Base-by-base conservation (phyloP, 192 early-diverging fungal genomes). In the Diversispora eburnea region DNA sequence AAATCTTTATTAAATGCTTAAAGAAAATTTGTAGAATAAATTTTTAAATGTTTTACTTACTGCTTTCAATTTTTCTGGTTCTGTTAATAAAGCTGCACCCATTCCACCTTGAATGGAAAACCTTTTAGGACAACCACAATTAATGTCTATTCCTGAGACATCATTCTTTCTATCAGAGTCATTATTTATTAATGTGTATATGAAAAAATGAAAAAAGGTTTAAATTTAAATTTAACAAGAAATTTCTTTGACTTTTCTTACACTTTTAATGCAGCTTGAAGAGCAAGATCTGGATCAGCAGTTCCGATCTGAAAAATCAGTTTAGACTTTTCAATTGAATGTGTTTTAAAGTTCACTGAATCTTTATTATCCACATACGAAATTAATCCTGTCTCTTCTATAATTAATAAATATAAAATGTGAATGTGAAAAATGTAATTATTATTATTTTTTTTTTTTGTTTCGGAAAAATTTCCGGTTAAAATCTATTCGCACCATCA, bases 41-140 rank as follows among this genome's bases (percentile, higher is more conserved):
- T 59, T 63, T 47, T 39, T 17, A 78, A 65, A 20, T 5, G 13
- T 9, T 9, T 19, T 51, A 62, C 77, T 70, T 77, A 92, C 87
- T 1, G 85, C 82, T 73, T 88, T 88, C 45, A 98, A 82, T 41
- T 86, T 84, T 55, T 96, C 94, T 6, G 94, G 96, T 49, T 95
- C 84, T 13, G 88, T 81, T 67, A 99, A 79, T 52, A 99, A 81
- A 6, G 93, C 94, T 9, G 95, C 92, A 17, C 96, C 97, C 96
- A 98, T 98, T 43, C 94, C 92, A 25, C 89, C 93, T 48, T 92
- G 89, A 15, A 96, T 78, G 8, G 97, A 99, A 73, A 99, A 99
- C 74, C 88, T 87, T 75, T 97, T 98, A 0, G 97, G 97, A 75
- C 97, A 99, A 3, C 97, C 97, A 79, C 97, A 99, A 82, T 99